phyloP scores from a whole-genome alignment of 768 basidiomycete species.

The Amanita thiersii region DNA sequence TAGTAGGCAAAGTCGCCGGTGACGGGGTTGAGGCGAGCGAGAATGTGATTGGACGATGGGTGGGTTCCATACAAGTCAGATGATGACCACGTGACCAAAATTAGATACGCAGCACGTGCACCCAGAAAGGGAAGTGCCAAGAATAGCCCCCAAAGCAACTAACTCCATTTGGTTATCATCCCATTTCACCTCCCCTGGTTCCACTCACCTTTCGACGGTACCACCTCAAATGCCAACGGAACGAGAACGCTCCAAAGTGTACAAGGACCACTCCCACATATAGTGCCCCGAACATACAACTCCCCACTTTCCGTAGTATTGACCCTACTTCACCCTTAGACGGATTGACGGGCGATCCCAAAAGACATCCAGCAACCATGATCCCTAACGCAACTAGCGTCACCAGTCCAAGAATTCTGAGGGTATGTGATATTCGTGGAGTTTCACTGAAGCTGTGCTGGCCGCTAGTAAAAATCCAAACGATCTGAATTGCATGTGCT shows the following conservation, averaged over 20 bases:
- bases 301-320: slow-evolving; percentile 33
- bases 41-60: slow-evolving; percentile 28
- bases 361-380: slow-evolving; percentile 36
- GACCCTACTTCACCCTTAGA: slow-evolving; percentile 24
- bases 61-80: slow-evolving; percentile 31
- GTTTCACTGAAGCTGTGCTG: slow-evolving; percentile 46
- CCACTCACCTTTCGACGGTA: slow-evolving; percentile 36
- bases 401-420: slow-evolving; percentile 28
- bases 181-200: slow-evolving; percentile 24
- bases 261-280: slow-evolving; percentile 32
- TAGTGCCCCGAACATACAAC: slow-evolving; percentile 31
- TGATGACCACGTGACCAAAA: slow-evolving; percentile 53
- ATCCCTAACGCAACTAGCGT: slow-evolving; percentile 32
- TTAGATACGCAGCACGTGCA: slow-evolving; percentile 46
- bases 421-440: slow-evolving; percentile 27
- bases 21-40: slow-evolving; percentile 48
- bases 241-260: slow-evolving; percentile 34
- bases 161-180: slow-evolving; percentile 5
- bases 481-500: slow-evolving; percentile 15
- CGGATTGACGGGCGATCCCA: slow-evolving; percentile 29
- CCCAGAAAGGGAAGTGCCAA: slow-evolving; percentile 53
- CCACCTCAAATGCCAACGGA: slow-evolving; percentile 36
- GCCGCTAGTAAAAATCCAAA: slow-evolving; percentile 24
- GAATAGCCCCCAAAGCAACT: slow-evolving; percentile 53
- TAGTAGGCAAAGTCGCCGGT: slow-evolving; percentile 53